Percentiles rank a stretch among this genome's conserved stretches.
Evolutionary conservation across 1,284 basidiomycete genomes (phyloP).

Genomic region (Papiliotrema terrestris): DNA sequence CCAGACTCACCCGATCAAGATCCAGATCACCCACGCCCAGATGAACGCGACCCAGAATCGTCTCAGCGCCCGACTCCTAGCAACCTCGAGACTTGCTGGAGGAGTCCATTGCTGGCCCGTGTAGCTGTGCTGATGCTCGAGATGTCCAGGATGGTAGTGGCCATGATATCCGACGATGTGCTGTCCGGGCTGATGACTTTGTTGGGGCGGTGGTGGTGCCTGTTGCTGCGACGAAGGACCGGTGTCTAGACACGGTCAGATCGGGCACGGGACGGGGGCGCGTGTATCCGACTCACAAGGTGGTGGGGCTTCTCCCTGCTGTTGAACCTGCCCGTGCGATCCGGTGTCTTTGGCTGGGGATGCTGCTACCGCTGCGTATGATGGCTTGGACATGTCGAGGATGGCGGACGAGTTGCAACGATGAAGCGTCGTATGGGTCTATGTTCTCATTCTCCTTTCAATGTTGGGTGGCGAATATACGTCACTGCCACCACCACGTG

Average conservation of each 20-base stretch:
- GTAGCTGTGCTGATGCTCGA: not conserved
- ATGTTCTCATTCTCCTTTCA: not conserved
- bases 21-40: slow-evolving; percentile 45
- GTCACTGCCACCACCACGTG: no score
- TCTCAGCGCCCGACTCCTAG: slow-evolving; percentile 32
- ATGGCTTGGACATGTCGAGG: slow-evolving; percentile 5
- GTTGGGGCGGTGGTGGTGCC: no score
- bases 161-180: no score
- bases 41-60: slow-evolving; percentile 43
- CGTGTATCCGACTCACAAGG: slow-evolving; percentile 11
- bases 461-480: not conserved
- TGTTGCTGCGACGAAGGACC: no score
- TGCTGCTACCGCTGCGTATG: slow-evolving; percentile 9
- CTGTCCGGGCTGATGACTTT: no score
- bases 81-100: slow-evolving; percentile 23
- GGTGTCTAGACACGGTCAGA: no score
- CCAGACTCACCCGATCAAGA: slow-evolving; percentile 42
- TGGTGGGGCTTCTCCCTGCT: slow-evolving; percentile 15
- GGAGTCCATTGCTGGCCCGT: slow-evolving; percentile 22
- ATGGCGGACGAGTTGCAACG: no score
- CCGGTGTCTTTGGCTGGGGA: not conserved
- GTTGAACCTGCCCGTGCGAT: not conserved
- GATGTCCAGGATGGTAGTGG: not conserved
- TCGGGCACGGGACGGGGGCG: not conserved
- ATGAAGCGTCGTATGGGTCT: not conserved